Conservation (phyloP, 192 early-diverging fungal genomes). For the Chytriomyces sp. region DNA sequence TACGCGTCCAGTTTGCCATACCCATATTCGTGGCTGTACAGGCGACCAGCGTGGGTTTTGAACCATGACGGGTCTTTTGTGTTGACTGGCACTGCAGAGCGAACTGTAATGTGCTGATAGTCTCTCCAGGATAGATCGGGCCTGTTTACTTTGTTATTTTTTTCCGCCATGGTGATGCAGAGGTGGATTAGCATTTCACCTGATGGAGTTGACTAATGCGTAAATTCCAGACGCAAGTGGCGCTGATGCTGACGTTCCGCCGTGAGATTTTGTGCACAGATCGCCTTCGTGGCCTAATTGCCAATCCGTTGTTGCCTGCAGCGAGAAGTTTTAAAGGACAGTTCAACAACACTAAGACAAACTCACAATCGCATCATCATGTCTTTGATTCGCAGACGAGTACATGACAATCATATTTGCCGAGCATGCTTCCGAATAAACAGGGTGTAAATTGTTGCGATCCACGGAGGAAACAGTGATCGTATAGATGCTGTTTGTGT, state of each 20-base stretch:
- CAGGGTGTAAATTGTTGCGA: constrained; percentile 74
- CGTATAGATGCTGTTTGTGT: constrained; percentile 95
- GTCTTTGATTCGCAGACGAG: constrained; percentile 67
- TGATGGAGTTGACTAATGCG: constrained; percentile 74
- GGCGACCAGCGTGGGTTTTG: constrained; percentile 67
- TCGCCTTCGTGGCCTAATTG: constrained; percentile 29
- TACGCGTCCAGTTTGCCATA: constrained; percentile 91
- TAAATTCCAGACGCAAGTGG: constrained; percentile 90
- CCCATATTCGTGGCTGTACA: constrained; percentile 91
- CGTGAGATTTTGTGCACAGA: constrained; percentile 77
- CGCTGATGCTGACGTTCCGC: constrained; percentile 95
- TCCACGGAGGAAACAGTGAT: constrained; percentile 91
- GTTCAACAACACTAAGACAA: not conserved
- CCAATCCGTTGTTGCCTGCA: constrained; percentile 88
- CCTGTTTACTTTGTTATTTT: constrained; percentile 54
- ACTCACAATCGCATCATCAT: constrained; percentile 73
- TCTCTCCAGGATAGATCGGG: constrained; percentile 98
- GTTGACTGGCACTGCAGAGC: constrained; percentile 76
- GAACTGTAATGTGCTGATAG: constrained; percentile 83
- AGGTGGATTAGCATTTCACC: constrained; percentile 36
- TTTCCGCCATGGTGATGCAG: not conserved
- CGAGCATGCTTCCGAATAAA: constrained; percentile 85
- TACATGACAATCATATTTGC: constrained; percentile 90
- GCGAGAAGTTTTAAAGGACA: constrained; percentile 5
- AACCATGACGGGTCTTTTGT: constrained; percentile 76